Evolutionary conservation across 2,329 filamentous ascomycete genomes (phyloP).

Genomic region (Mycosphaerella sp.): DNA sequence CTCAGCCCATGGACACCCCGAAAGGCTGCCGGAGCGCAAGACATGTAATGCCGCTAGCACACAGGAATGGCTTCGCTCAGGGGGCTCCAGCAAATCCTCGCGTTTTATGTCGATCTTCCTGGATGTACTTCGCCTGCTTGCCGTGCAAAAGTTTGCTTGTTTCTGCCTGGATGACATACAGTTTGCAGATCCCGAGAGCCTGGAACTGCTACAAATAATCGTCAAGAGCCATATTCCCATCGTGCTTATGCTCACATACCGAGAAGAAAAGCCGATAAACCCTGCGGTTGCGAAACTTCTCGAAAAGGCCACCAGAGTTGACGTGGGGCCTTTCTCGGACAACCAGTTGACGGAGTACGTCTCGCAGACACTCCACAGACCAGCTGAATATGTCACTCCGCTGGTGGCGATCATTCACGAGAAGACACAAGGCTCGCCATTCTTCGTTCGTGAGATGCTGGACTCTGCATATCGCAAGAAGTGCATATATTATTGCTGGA

Average conservation of each 20-base stretch:
- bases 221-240: slow-evolving; percentile 72
- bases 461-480: slow-evolving; percentile 79
- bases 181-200: slow-evolving; percentile 79
- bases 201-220: slow-evolving; percentile 77
- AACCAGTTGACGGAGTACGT: slow-evolving; percentile 78
- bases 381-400: slow-evolving; percentile 57
- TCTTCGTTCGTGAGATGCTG: slow-evolving; percentile 87
- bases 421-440: slow-evolving; percentile 85
- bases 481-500: slow-evolving; percentile 88
- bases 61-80: slow-evolving; percentile 42
- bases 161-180: slow-evolving; percentile 86
- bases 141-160: slow-evolving; percentile 78
- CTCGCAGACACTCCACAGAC: slow-evolving; percentile 68
- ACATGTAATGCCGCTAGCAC: slow-evolving; percentile 35
- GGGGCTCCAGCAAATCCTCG: slow-evolving; percentile 50
- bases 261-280: slow-evolving; percentile 38
- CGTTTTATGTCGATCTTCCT: slow-evolving; percentile 82
- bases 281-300: slow-evolving; percentile 37
- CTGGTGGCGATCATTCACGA: slow-evolving; percentile 81
- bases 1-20: slow-evolving; percentile 12
- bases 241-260: slow-evolving; percentile 67
- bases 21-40: slow-evolving; percentile 19
- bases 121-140: slow-evolving; percentile 76
- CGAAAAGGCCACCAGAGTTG: slow-evolving; percentile 56
- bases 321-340: slow-evolving; percentile 68